Base-by-base conservation (phyloP, 108 stramenopile genomes). In the Cylindrotheca fusiformis region DNA sequence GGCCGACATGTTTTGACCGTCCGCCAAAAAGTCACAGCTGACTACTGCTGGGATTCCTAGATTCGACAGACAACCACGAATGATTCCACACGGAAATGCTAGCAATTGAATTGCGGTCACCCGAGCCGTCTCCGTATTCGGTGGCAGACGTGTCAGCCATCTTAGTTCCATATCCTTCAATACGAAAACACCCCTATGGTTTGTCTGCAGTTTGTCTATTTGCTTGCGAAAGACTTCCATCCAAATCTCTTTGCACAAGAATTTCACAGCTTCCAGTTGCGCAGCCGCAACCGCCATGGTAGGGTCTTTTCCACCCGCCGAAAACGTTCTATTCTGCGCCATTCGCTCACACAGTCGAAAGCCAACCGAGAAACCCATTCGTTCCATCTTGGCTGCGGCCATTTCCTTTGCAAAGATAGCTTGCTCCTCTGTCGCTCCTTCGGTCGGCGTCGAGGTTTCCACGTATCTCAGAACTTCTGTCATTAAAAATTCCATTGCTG, bases 161-260 rank as follows among this genome's bases (percentile, higher is more conserved):
- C 77, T 72, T 14, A 93, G 61, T 49, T 90, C 83, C 55, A 84
- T 65, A 73, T 97, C 96, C 57, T 94, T 93, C 28, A 97, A 60
- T 0, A 97, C 96, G 69, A 97, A 97, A 1, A 95, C 92, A 20
- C 96, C 96, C 36, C 93, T 65, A 68, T 97, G 96, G 74, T 97
- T 97, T 32, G 96, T 97, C 74, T 97, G 96, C 36, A 97, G 67
- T 64, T 97, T 97, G 53, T 97, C 96, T 55, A 97, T 88, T 74
- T 95, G 90, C 63, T 97, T 97, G 3, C 91, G 74, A 55, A 95
- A 97, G 28, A 97, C 78, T 55, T 94, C 94, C 32, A 72, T 87
- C 96, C 96, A 97, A 55, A 97, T 79, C 68, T 95, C 96, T 59
- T 97, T 97, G 78, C 96, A 97, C 12, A 97, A 60, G 68, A 97